Conservation (phyloP, 768 basidiomycete genomes). For the Pisolithus orientalis region DNA sequence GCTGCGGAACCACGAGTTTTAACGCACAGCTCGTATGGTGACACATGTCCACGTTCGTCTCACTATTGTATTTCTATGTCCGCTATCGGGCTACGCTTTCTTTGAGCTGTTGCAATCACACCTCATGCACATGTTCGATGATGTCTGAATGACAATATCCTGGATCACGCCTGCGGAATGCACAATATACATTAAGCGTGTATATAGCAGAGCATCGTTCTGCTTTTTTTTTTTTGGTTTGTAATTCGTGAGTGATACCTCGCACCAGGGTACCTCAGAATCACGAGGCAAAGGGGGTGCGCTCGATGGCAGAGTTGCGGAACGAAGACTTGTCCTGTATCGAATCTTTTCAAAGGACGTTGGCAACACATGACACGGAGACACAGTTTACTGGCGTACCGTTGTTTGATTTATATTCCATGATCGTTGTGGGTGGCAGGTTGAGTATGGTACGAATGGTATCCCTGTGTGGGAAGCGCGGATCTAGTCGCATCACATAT, state of each 20-base stretch:
- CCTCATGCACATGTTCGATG: too few relatives aligned
- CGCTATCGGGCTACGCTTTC: too few relatives aligned
- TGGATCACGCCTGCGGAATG: too few relatives aligned
- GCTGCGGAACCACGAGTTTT: slow-evolving; percentile 15
- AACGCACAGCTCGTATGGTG: neutral
- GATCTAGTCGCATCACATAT: neutral
- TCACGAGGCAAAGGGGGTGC: slow-evolving; percentile 27
- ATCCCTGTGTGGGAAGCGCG: slow-evolving; percentile 45
- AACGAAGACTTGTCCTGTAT: slow-evolving; percentile 88
- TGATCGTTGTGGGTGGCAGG: slow-evolving; percentile 69
- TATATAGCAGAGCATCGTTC: neutral
- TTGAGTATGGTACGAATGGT: slow-evolving; percentile 71
- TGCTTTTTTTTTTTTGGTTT: neutral
- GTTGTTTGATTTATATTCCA: slow-evolving; percentile 96
- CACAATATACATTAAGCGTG: too few relatives aligned
- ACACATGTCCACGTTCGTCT: neutral
- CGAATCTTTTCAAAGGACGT: slow-evolving; percentile 49
- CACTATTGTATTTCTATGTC: neutral
- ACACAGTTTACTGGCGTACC: slow-evolving; percentile 33
- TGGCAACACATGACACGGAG: neutral
- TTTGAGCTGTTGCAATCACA: too few relatives aligned
- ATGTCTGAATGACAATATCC: too few relatives aligned
- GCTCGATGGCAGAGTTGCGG: slow-evolving; percentile 55
- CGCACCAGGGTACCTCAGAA: neutral
- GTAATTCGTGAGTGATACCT: slow-evolving; percentile 4